Percentiles rank a stretch among this genome's conserved stretches.
Evolutionary conservation across 805 yeast genomes (phyloP).

Genomic region (Cyberlindnera euphorbiae): DNA sequence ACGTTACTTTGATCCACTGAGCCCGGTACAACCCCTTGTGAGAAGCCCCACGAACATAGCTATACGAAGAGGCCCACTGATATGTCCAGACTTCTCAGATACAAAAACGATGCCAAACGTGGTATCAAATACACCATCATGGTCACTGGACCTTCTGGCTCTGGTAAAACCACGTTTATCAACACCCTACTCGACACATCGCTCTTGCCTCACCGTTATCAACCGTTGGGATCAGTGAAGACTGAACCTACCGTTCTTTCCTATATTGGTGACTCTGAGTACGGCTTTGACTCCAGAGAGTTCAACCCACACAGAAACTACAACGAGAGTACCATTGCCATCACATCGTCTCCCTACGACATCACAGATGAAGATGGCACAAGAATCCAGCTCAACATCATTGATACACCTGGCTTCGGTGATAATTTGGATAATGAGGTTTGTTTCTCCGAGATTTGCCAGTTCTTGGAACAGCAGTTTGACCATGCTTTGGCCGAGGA

Average conservation of each 20-base stretch:
- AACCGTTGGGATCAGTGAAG: slow-evolving; percentile 29
- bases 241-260: slow-evolving; percentile 25
- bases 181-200: slow-evolving; percentile 62
- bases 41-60: neutral
- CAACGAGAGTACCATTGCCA: slow-evolving; percentile 71
- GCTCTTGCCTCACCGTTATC: slow-evolving; percentile 56
- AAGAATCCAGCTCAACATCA: slow-evolving; percentile 49
- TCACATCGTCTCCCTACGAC: slow-evolving; percentile 62
- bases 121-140: slow-evolving; percentile 71
- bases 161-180: slow-evolving; percentile 74
- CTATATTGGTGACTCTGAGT: slow-evolving; percentile 25
- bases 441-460: slow-evolving; percentile 61
- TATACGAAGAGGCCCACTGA: neutral
- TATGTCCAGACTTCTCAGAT: slow-evolving; percentile 28
- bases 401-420: slow-evolving; percentile 82
- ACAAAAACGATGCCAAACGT: slow-evolving; percentile 64
- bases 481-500: slow-evolving; percentile 81
- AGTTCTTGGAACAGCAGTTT: slow-evolving; percentile 70
- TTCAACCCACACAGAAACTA: slow-evolving; percentile 57
- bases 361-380: slow-evolving; percentile 57
- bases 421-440: slow-evolving; percentile 60
- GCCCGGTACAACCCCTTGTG: too few relatives aligned
- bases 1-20: too few relatives aligned
- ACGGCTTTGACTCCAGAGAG: slow-evolving; percentile 50
- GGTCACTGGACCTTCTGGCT: slow-evolving; percentile 69